Conservation (phyloP, 2,329 filamentous ascomycete genomes). For the Pseudogymnoascus sp. region DNA sequence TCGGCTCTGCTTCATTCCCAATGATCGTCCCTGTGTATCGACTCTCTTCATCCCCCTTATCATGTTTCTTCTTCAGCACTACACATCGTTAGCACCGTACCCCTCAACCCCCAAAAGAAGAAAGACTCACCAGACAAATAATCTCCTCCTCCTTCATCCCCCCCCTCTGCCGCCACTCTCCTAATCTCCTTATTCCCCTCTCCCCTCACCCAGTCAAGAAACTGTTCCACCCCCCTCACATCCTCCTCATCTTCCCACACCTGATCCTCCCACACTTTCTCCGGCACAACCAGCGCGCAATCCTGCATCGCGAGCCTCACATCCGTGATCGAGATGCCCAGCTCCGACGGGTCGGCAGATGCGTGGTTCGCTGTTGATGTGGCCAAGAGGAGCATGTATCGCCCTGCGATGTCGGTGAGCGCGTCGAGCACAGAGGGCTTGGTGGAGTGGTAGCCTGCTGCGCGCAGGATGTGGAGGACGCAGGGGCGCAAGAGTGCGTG, state of each 20-base stretch:
- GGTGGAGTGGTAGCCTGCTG: slow-evolving; percentile 79
- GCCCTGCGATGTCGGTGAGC: slow-evolving; percentile 75
- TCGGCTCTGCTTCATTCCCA: slow-evolving; percentile 63
- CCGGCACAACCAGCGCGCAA: slow-evolving; percentile 64
- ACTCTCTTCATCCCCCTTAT: slow-evolving; percentile 71
- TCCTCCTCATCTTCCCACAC: slow-evolving; percentile 63
- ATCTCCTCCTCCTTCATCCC: slow-evolving; percentile 55
- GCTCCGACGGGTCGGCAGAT: slow-evolving; percentile 22
- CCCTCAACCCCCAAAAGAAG: slow-evolving; percentile 37
- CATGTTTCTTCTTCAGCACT: slow-evolving; percentile 78
- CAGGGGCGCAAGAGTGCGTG: slow-evolving; percentile 78
- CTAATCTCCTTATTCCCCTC: slow-evolving; percentile 70
- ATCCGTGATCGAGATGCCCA: slow-evolving; percentile 60
- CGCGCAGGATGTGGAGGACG: slow-evolving; percentile 84
- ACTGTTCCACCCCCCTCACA: slow-evolving; percentile 65
- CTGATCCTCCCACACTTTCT: slow-evolving; percentile 60
- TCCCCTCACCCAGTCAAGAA: slow-evolving; percentile 71
- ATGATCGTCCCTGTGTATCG: slow-evolving; percentile 80
- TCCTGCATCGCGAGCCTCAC: slow-evolving; percentile 80
- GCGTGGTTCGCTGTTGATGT: slow-evolving; percentile 65
- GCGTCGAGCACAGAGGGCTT: slow-evolving; percentile 77
- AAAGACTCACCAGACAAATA: slow-evolving; percentile 51
- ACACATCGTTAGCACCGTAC: neutral
- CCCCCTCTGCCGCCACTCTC: slow-evolving; percentile 68
- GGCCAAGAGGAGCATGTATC: slow-evolving; percentile 70